A percentile compares a stretch with the other conserved stretches of the same genome.
These are phyloP conservation scores for Phytophthora meadii DNA, from an alignment of 352 stramenopile species.

Conservation along the genomic window DNA sequence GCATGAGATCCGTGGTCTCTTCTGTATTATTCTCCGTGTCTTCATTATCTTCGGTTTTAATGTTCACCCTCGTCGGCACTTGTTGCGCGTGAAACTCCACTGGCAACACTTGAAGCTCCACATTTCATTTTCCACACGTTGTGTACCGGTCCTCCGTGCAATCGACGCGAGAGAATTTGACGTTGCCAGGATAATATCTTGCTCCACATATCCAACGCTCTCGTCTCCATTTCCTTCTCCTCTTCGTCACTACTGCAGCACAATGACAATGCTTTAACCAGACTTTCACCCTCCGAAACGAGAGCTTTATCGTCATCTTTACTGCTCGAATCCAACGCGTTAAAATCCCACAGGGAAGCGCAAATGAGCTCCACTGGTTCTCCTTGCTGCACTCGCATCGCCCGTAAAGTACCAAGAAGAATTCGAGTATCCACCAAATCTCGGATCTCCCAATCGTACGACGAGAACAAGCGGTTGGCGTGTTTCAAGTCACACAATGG, in stretches of 20 bases:
- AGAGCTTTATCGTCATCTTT: conserved; percentile 19
- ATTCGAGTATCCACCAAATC: conserved; percentile 63
- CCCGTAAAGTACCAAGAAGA: conserved; percentile 56
- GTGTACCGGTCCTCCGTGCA: conserved; percentile 14
- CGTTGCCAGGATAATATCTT: conserved; percentile 29
- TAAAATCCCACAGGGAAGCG: conserved; percentile 54
- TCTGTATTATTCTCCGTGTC: conserved; percentile 40
- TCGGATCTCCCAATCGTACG: conserved; percentile 56
- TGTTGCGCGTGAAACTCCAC: background rate
- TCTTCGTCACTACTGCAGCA: conserved; percentile 55
- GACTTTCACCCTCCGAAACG: conserved; percentile 10
- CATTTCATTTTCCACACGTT: conserved; percentile 22
- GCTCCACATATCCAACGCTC: conserved; percentile 25
- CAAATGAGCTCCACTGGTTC: conserved; percentile 57
- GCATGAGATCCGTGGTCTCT: conserved; percentile 25
- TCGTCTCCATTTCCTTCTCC: conserved; percentile 38
- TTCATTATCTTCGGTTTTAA: background rate
- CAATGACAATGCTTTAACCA: conserved; percentile 39
- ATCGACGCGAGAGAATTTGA: conserved; percentile 27
- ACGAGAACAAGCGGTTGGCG: conserved; percentile 68
- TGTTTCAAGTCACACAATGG: conserved; percentile 47
- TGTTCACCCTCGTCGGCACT: background rate
- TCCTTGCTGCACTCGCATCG: conserved; percentile 65
- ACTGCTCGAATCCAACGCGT: conserved; percentile 31
- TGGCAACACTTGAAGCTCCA: conserved; percentile 1